Base-by-base conservation (phyloP, 1,139 yeast species). In the Hyphopichia burtonii region DNA sequence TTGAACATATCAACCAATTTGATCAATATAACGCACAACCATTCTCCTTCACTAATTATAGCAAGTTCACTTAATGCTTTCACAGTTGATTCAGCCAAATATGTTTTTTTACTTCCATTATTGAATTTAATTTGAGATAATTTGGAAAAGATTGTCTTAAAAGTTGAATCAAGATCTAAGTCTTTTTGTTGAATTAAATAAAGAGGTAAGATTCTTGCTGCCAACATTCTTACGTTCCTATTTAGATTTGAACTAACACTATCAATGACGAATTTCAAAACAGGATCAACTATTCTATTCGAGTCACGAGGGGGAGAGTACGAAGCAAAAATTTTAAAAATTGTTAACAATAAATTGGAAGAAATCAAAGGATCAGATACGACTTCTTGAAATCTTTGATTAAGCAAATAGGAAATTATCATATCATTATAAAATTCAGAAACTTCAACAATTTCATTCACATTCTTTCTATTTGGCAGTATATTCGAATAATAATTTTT, bases 51-150 rank as follows among this genome's bases (percentile, higher is more conserved):
- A 7, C 80, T 71, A 0, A 79, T 68, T 2, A 74, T 65, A 0
- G 86, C 83, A 34, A 86, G 52, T 41, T 80, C 85, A 1, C 83
- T 79, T 68, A 86, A 75, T 0, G 84, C 73, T 51, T 73, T 64
- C 2, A 85, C 69, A 0, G 83, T 75, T 0, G 89, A 76, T 54
- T 87, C 95, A 8, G 79, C 82, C 37, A 83, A 60, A 52, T 79
- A 74, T 4, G 58, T 50, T 5, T 48, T 51, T 11, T 54, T 49
- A 18, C 44, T 41, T 14, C 60, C 58, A 30, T 49, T 47, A 27
- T 61, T 54, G 40, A 71, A 70, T 18, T 62, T 62, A 39, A 76
- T 68, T 3, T 63, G 53, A n/a, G 68, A 62, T 1, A 76, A 44
- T 14, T 51, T 56, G 18, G 58, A 62, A 38, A 74, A 63, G 9